Conservation (phyloP, 2,329 filamentous ascomycete genomes). For the Cadophora sp. region DNA sequence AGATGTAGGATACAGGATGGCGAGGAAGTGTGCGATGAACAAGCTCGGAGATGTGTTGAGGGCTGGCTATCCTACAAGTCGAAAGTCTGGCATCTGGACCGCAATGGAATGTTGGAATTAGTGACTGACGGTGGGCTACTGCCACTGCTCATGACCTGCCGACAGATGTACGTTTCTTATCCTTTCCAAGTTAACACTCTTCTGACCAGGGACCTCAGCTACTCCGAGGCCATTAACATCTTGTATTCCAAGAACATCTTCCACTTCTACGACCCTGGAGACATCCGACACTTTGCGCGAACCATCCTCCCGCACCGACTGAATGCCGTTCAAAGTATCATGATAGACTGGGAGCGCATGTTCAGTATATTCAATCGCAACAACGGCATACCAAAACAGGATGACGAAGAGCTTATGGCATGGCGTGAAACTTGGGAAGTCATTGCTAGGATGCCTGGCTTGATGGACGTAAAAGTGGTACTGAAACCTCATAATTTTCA, state of each 20-base stretch:
- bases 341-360: slow-evolving; percentile 33
- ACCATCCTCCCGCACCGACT: slow-evolving; percentile 32
- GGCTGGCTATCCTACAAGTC: slow-evolving; percentile 31
- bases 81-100: slow-evolving; percentile 20
- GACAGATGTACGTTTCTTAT: slow-evolving; percentile 14
- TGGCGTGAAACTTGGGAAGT: slow-evolving; percentile 33
- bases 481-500: slow-evolving; percentile 28
- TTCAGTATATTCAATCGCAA: slow-evolving; percentile 34
- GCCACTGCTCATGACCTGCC: slow-evolving; percentile 33
- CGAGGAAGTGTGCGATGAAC: slow-evolving; percentile 27
- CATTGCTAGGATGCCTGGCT: slow-evolving; percentile 27
- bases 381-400: slow-evolving; percentile 24
- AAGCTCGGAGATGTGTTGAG: slow-evolving; percentile 23
- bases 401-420: slow-evolving; percentile 26
- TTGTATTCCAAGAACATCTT: slow-evolving; percentile 33
- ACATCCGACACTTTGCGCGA: slow-evolving; percentile 31
- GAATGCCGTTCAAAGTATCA: slow-evolving; percentile 25
- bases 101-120: slow-evolving; percentile 28
- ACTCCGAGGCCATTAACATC: slow-evolving; percentile 34
- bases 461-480: slow-evolving; percentile 29
- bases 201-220: slow-evolving; percentile 22
- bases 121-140: slow-evolving; percentile 30
- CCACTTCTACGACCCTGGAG: slow-evolving; percentile 34
- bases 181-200: not conserved
- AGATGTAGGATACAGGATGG: slow-evolving; percentile 31